A percentile compares a stretch with the other conserved stretches of the same genome.
Conservation (phyloP, 1,284 basidiomycete species). For the Neolentinus lepideus region DNA sequence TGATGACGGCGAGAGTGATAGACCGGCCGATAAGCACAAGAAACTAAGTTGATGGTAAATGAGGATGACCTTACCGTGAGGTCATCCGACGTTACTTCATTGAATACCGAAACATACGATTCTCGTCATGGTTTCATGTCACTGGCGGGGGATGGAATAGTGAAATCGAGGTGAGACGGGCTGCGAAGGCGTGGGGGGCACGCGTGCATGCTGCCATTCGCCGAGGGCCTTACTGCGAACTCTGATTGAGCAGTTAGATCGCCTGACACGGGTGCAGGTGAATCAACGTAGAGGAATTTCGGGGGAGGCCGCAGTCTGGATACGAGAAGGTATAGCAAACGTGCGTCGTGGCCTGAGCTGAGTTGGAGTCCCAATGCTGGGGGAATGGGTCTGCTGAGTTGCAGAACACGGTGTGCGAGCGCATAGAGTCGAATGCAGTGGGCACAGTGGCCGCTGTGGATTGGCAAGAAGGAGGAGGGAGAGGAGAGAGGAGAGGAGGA, state of each 20-base stretch:
- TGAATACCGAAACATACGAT: not conserved
- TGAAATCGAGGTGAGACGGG: not conserved
- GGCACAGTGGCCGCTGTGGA: not conserved
- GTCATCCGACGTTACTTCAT: not conserved
- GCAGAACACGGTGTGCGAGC: not conserved
- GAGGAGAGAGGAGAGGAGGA: not conserved
- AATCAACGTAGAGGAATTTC: not conserved
- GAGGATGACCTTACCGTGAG: not conserved
- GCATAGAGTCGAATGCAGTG: too few relatives aligned
- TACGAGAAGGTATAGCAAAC: not conserved
- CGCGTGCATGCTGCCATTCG: slow-evolving; percentile 1
- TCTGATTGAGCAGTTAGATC: not conserved
- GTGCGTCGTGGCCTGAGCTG: not conserved
- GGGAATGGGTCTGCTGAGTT: not conserved
- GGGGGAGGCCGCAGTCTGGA: not conserved
- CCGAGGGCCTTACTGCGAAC: not conserved
- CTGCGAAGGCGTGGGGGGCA: not conserved
- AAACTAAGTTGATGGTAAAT: not conserved
- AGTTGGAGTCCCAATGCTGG: not conserved
- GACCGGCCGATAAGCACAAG: not conserved
- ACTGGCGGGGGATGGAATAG: not conserved
- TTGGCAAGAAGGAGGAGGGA: not conserved
- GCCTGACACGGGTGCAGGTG: not conserved
- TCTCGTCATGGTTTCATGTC: not conserved
- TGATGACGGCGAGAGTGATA: not conserved